Base-by-base conservation (phyloP, 768 basidiomycete species). In the Agrocybe pediades region DNA sequence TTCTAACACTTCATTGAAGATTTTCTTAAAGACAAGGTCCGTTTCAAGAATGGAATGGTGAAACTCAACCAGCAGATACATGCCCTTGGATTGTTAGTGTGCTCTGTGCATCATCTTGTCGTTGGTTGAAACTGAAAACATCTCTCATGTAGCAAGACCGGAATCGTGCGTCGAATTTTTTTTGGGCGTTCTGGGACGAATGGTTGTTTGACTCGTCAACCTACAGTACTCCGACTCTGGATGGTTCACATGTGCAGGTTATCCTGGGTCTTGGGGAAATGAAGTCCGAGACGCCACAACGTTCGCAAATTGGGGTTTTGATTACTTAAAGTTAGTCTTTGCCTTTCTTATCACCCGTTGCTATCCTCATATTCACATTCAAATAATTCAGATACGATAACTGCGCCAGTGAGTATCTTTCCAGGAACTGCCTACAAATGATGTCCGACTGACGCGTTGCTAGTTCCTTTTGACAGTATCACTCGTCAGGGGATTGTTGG, bases 161-260 rank as follows among this genome's bases (percentile, higher is more conserved):
- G 76, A 23, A 77, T 77, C 20, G 77, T 76, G 51, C 51, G 74
- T 64, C n/a, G n/a, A n/a, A 33, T 33, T 44, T 9, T 23, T 15
- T 24, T 44, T 19, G 26, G 25, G 20, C 33, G 7, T 7, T 17
- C 29, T 42, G 27, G 11, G 13, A 15, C 41, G 13, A 2, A 17
- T 7, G 13, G 27, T 21, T 30, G 19, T 4, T 11, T 19, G 21
- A 13, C 5, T 27, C 23, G 51, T 43, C n/a, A 4, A 9, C 49
- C 29, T 62, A 36, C 49, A 83, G 82, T 81, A 80, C 61, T 76
- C 82, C 52, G 83, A 85, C 54, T 74, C 85, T 3, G 86, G 86
- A 17, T 86, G 84, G 84, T 81, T 76, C 58, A 87, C 86, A n/a
- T 87, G 86, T 53, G 79, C 77, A 11, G 69, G 82, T 7, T 87